Base-by-base conservation (phyloP, 2,329 filamentous ascomycete genomes). In the Colletotrichum karsti region DNA sequence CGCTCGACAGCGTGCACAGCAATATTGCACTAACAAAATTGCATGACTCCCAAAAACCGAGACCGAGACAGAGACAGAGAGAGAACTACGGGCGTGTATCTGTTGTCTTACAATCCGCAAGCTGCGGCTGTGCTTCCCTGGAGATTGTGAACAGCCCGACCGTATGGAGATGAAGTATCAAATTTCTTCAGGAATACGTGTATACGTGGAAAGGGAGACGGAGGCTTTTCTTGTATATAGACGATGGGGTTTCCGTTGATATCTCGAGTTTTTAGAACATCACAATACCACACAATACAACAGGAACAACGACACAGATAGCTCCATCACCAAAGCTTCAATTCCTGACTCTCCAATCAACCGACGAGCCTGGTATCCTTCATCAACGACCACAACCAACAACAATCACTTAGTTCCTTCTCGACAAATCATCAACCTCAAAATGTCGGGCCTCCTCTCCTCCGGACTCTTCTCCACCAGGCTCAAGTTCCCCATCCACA, bases 401-500 rank as follows among this genome's bases (percentile, higher is more conserved):
- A 18, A 0, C 24, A 50, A 9, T 28, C 28, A 10, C 28, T 10
- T 20, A 5, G 5, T 22, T 6, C 9, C 35, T 13, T 7, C 7
- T 15, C 2, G 6, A 15, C 24, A 20, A 8, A 56, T 15, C 7
- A 5, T 13, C 33, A 42, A 30, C 5, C 18, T 15, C 28, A 41
- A 8, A 28, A 41, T 35, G 48, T 24, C 63, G 46, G 15, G 10
- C 51, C 53, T 35, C 10, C 5, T 12, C 33, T 35, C 33, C 44
- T 24, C 42, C 24, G 57, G 22, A 12, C 41, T 61, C 26, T 58
- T 57, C 67, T 41, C 33, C 24, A 18, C 37, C 26, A 63, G 35
- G 39, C 35, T 65, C 44, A 69, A 69, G 65, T 58, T 61, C 44
- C 55, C 56, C 26, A 44, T 70, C 18, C 69, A 70, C 51, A 54